A percentile compares a stretch with the other conserved stretches of the same genome.
phyloP scores from a whole-genome alignment of 2,329 filamentous ascomycete genomes.

The Cladosporium oxysporum region DNA sequence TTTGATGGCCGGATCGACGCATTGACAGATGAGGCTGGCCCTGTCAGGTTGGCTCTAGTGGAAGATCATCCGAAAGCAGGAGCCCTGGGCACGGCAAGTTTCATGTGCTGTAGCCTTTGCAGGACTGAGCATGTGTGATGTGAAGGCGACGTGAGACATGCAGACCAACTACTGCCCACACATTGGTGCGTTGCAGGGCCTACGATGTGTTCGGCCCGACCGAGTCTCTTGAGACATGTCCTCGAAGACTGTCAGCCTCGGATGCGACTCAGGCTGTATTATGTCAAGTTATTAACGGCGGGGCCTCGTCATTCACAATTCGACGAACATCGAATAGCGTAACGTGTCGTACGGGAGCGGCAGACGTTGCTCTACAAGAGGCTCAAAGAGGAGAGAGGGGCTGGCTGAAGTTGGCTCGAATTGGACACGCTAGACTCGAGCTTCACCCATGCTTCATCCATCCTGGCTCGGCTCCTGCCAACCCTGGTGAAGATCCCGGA shows the following conservation, averaged over 20 bases:
- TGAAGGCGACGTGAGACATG: background rate
- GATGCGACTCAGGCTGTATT: background rate
- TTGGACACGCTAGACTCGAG: background rate
- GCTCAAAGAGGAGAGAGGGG: background rate
- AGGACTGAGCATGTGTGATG: background rate
- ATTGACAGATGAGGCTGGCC: background rate
- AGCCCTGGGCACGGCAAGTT: background rate
- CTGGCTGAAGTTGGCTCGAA: background rate
- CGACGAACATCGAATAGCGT: background rate
- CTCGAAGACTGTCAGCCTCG: background rate
- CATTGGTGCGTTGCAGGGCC: no score
- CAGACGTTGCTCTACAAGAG: background rate
- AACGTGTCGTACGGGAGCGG: background rate
- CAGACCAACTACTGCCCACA: background rate
- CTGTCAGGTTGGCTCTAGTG: background rate
- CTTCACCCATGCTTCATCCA: no score
- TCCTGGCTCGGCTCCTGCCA: background rate
- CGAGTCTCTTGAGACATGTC: background rate
- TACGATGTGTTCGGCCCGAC: background rate
- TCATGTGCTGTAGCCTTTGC: background rate
- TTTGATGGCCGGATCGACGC: background rate
- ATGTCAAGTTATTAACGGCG: background rate
- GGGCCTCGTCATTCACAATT: background rate
- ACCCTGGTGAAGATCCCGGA: background rate
- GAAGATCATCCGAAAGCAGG: background rate